Base-by-base conservation (phyloP, 148 eudicot genomes). In the Heliosperma pusillum region DNA sequence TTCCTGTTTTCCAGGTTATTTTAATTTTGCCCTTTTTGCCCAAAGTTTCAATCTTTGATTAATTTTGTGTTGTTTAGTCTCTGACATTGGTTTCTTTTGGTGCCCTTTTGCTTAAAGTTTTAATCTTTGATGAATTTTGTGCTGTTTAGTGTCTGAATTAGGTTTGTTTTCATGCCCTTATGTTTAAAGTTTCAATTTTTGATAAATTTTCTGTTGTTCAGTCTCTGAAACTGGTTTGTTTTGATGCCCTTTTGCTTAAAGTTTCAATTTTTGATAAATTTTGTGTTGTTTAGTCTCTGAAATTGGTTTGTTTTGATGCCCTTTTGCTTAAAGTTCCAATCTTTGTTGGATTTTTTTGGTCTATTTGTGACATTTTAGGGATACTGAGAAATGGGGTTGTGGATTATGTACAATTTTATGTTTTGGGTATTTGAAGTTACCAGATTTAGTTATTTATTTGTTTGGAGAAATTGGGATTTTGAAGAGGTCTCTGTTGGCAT, bases 1-100 rank as follows among this genome's bases (percentile, higher is more conserved):
- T 82, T 73, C 97, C 96, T 33, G 96, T 92, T 15, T 90, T 80
- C 78, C 96, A 92, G 96, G 97, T 92, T 2, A 17, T 9, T 26
- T n/a, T 1, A 22, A 36, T 42, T 59, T 20, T 8, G 0, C 20
- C 40, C 22, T n/a, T 62, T 53, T n/a, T n/a, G n/a, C n/a, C n/a
- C n/a, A 47, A 44, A 52, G 25, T 67, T 20, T 69, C 19, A 27
- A 16, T 76, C 20, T 57, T 52, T 75, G 33, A 53, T 53, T 9
- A 20, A 17, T 33, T 71, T 53, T 72, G 0, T 19, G 13, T 33
- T 19, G 42, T 36, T 36, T 36, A 36, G 8, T 36, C 42, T 7
- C 9, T 36, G 0, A 30, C 5, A 5, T 64, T 15, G 42, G 21
- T 27, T 64, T 30, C 4, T 50, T 50, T 50, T 50, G 42, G 7